Evolutionary conservation across 2,329 filamentous ascomycete genomes (phyloP), one percentile per base, ranked within the genome.

Genomic region (Chlorencoelia australis): DNA sequence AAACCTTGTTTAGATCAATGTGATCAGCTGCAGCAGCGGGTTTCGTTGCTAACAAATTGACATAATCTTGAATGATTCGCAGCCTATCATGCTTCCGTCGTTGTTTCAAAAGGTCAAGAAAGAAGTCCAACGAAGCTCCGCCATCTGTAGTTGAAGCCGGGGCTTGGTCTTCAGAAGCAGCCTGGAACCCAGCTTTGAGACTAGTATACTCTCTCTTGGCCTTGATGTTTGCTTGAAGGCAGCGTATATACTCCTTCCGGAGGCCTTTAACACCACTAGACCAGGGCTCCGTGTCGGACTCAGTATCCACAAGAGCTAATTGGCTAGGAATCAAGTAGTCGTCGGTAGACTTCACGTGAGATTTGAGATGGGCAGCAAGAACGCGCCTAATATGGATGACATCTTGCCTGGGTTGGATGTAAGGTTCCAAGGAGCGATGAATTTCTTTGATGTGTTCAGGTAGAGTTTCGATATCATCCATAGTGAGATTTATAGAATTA

Each of bases 401-500:
- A 46, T 79, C 71, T 39, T 77, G 71, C 17, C 73, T 66, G 18
- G 69, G 65, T 34, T 70, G 72, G 38, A 78, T 61, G 42, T 66
- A 75, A 4, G 69, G 67, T 21, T 63, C 58, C 15, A 80, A 61
- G 13, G 56, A 58, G 26, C 59, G 55, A 37, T 66, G 62, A 21
- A 70, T 54, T 21, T 56, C 56, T 31, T 59, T 50, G 10, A 65
- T 39, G 9, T 53, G 50, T 11, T 66, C 59, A 14, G 58, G 60
- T 36, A 43, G 53, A 16, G 24, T 8, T 9, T 34, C 30, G 16
- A 19, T n/a, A 17, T 38, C 35, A 14, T 50, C 40, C 52, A 54
- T 55, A 4, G 29, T n/a, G n/a, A n/a, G n/a, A n/a, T n/a, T n/a
- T n/a, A n/a, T n/a, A n/a, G n/a, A n/a, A n/a, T n/a, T n/a, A n/a